These are phyloP conservation scores for Phytophthora tentaculata DNA, from an alignment of 352 stramenopile genomes.

Conservation along the genomic window DNA sequence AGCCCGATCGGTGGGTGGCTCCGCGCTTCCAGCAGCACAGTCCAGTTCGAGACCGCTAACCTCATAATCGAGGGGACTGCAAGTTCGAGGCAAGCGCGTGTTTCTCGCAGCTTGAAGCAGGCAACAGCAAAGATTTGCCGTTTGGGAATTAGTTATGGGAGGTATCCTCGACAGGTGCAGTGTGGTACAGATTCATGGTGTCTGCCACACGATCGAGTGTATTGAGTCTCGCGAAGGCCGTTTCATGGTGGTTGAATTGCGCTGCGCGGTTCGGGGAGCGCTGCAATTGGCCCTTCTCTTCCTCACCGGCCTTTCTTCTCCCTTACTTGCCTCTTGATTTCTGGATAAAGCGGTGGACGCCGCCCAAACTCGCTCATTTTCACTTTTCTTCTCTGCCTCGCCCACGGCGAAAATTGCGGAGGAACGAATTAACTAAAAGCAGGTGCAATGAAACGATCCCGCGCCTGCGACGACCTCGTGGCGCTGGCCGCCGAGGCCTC, in stretches of 20 bases:
- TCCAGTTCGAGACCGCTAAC: not conserved
- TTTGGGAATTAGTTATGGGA: slow-evolving; percentile 17
- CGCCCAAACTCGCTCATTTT: slow-evolving; percentile 33
- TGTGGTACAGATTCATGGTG: not conserved
- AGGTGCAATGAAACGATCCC: slow-evolving; percentile 67
- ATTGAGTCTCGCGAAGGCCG: slow-evolving; percentile 22
- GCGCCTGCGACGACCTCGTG: slow-evolving; percentile 72
- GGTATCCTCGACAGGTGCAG: not conserved
- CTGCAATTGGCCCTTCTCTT: slow-evolving; percentile 19
- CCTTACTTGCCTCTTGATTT: slow-evolving; percentile 19
- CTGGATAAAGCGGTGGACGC: slow-evolving; percentile 25
- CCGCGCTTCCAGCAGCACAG: not conserved
- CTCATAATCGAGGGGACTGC: slow-evolving; percentile 2
- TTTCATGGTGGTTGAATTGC: slow-evolving; percentile 45
- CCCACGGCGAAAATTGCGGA: slow-evolving; percentile 14
- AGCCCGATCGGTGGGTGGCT: slow-evolving; percentile 1
- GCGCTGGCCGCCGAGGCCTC: slow-evolving; percentile 46
- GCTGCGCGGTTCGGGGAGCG: slow-evolving; percentile 19
- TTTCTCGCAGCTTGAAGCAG: slow-evolving; percentile 36
- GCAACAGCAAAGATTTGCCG: slow-evolving; percentile 29
- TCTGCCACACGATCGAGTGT: slow-evolving; percentile 8
- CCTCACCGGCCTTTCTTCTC: slow-evolving; percentile 8
- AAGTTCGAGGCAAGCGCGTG: slow-evolving; percentile 21
- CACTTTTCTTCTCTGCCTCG: slow-evolving; percentile 32
- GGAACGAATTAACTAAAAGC: slow-evolving; percentile 9